Base-by-base conservation (phyloP, 140 eudicot species). In the Cichorium intybus region DNA sequence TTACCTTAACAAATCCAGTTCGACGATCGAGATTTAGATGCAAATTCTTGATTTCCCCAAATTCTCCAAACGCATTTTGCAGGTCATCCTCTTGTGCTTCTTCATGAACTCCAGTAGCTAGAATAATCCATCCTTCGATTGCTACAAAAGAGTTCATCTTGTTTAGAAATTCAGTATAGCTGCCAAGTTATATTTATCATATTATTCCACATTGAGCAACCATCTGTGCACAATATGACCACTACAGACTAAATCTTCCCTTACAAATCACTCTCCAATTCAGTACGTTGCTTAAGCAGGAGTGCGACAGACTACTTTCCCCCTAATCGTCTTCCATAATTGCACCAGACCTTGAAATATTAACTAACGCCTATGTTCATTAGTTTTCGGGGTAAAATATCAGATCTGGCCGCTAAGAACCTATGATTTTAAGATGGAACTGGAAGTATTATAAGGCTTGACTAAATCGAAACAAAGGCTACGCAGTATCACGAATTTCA, bases 51-150 rank as follows among this genome's bases (percentile, higher is more conserved):
- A 92, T 83, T 78, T 88, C 89, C 60, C 99, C 99, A 67, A 72
- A 92, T 43, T 86, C 99, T 49, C 99, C 97, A 68, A 92, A 88
- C 28, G 80, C 83, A 75, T 88, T 88, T 28, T 78, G 96, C 55
- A 92, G 79, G 75, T 92, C 97, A 79, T 92, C 99, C 64, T 92
- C 99, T 77, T 88, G 96, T 48, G 95, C 99, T 80, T 92, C 99
- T 76, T 88, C 99, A 71, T 92, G 95, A 64, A 88, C 95, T 71
- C 99, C 99, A 48, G 99, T 92, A 28, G 85, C 93, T 24, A 92
- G 81, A 71, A 92, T 75, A 72, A 92, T 92, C 99, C 99, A 92
- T 47, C 99, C 99, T 77, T 92, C 99, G 68, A 92, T 85, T 26
- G 99, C 99, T 92, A 79, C 9, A 64, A 16, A 27, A 41, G 64